Base-by-base conservation (phyloP, 495 filamentous ascomycete genomes). In the Neurospora sp. region DNA sequence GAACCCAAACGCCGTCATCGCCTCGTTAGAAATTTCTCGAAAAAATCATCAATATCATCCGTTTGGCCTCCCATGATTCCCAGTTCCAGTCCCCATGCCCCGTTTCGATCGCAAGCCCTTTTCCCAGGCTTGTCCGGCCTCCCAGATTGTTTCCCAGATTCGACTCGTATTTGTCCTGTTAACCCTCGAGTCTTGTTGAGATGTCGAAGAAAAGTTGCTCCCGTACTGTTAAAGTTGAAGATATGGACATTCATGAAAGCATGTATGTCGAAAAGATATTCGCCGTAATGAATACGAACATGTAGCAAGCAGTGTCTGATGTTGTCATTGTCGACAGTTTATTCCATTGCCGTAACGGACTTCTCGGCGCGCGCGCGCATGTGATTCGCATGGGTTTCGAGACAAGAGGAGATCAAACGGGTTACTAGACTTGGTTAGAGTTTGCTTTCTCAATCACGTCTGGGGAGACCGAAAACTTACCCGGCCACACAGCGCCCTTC, bases 401-500 rank as follows among this genome's bases (percentile, higher is more conserved):
- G 88, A 73, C 93, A 93, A 49, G 91, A 90, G 23, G 93, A 91
- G 92, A 97, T 97, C 37, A 97, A 85, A 76, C 92, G 92, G 71
- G 93, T 95, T 39, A 97, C 94, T 93, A 76, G 20, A 66, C 5
- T 66, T 37, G 14, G 14, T 66, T 66, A 66, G 49, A 27, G 14
- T 16, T 66, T 35, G 54, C 27, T 9, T 37, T 66, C 54, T 66
- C 27, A 16, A 66, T 16, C 5, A 16, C 27, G 54, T 16, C 54
- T 35, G 14, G 54, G 60, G 49, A 73, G 69, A 37, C 70, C 42
- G 70, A 71, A 66, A 74, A 85, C 89, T 85, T 86, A 95, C 93
- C 90, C 81, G 95, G 95, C 95, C 95, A 99, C 18, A 97, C 92
- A 76, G 93, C 90, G 74, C 92, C 92, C 80, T 93, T 91, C 75